Evolutionary conservation across 2,329 filamentous ascomycete genomes (phyloP), one percentile per base, ranked within the genome.

Genomic region (Fusarium hainanense): DNA sequence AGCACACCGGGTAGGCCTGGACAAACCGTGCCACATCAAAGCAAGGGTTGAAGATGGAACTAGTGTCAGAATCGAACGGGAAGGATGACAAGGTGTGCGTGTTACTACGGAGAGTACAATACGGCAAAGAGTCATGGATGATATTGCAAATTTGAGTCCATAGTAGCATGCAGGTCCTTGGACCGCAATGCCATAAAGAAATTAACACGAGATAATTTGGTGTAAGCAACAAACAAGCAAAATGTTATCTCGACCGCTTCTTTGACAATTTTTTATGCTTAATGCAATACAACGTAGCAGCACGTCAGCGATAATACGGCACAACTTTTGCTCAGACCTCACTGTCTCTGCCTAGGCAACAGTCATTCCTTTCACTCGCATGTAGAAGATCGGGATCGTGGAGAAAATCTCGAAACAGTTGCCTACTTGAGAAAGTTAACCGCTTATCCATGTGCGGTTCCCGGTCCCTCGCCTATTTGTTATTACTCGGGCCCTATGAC

Each of bases 61-160:
- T 65, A 71, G 64, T 54, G 64, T 47, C 48, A 70, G 55, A 61
- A 40, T 54, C 28, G 49, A 52, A 58, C 66, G 54, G 48, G 49
- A 54, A 62, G 58, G 43, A 73, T 70, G 47, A 63, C 62, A 61
- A 70, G 61, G 54, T 42, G 61, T 59, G 58, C 58, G 68, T 68
- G 57, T 54, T 65, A 64, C 65, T 59, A 56, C 68, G 51, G 49
- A 66, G 32, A 28, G 32, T 28, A 30, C 30, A 37, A 37, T 37
- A n/a, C 48, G 32, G 47, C 55, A 43, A 21, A 11, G n/a, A 40
- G 52, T 51, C 55, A 55, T 54, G 61, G 48, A 54, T 54, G 62
- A 52, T 47, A 37, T 47, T 48, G 27, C 28, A 44, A 60, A 34
- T 50, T 28, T 40, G 58, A 48, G 11, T 14, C 40, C 28, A 51